Evolutionary conservation across 805 yeast genomes (phyloP), one percentile per base, ranked within the genome.

Genomic region (Saccharomycopsis lassenensis): DNA sequence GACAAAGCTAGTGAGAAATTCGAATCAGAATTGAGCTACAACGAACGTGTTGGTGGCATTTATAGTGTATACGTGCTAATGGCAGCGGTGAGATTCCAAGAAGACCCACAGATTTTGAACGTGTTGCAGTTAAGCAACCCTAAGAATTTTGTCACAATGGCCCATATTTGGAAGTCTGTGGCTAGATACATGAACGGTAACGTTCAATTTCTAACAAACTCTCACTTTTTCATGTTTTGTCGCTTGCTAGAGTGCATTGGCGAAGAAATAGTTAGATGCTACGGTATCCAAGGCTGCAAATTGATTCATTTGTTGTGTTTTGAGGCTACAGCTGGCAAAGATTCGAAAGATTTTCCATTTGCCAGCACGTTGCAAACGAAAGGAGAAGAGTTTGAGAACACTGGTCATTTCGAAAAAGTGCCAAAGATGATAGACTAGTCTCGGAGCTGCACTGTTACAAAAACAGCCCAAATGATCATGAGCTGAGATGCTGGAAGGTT

Each of bases 171-270:
- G 98, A 58, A 48, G 19, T 67, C 84, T 52, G 45, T 79, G n/a
- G 77, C 95, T 0, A 61, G 96, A 29, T 54, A 73, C 34, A 61
- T 81, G 29, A 86, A 91, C 56, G 58, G 67, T 0, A 68, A 74
- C 1, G 23, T 50, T 2, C 59, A 60, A 0, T 52, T 69, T 10
- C 50, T 86, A 8, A 61, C 73, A 0, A 78, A 83, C 45, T 69
- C 79, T 1, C 94, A 87, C 52, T 87, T 66, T 51, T 63, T 74
- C 0, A 70, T 79, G 2, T 66, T 76, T 3, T 77, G 84, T 2
- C 71, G 80, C 23, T 87, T 96, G 96, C 85, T 96, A 94, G 97
- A 91, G 46, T 74, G 86, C 4, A 65, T 79, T 33, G 87, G 82
- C 0, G 43, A 47, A 6, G 63, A 73, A 28, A 71, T 89, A 38